These are phyloP conservation scores for Galerina marginata DNA, from an alignment of 768 basidiomycete species.

Conservation along the genomic window DNA sequence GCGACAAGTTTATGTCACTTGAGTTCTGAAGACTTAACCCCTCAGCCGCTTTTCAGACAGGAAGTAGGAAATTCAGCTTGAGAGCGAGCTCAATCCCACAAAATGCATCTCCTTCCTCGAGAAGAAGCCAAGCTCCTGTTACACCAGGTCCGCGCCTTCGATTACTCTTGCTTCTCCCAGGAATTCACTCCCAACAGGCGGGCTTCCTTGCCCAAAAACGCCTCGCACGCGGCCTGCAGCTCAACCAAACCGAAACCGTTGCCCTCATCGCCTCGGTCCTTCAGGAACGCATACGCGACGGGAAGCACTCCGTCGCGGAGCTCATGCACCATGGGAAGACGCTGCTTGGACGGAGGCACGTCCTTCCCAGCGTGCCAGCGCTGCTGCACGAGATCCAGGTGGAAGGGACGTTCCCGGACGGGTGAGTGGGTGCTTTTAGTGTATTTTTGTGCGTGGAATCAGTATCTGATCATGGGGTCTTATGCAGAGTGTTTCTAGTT, in stretches of 20 bases:
- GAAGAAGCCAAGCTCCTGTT: slow-evolving; percentile 79
- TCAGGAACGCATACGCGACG: slow-evolving; percentile 95
- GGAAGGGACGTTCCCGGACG: slow-evolving; percentile 90
- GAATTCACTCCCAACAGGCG: slow-evolving; percentile 46
- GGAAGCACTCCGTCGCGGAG: slow-evolving; percentile 79
- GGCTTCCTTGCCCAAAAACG: slow-evolving; percentile 94
- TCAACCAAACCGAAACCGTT: slow-evolving; percentile 88
- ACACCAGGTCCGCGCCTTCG: slow-evolving; percentile 54
- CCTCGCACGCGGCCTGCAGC: slow-evolving; percentile 87
- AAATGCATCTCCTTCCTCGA: slow-evolving; percentile 75
- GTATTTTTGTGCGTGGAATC: neutral
- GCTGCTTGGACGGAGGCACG: slow-evolving; percentile 87
- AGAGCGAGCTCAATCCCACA: neutral
- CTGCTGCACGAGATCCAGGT: slow-evolving; percentile 90
- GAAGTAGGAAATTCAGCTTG: too few relatives aligned
- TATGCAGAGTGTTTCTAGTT: slow-evolving; percentile 84
- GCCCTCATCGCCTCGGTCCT: slow-evolving; percentile 92
- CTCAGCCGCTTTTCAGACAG: too few relatives aligned
- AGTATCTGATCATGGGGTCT: neutral
- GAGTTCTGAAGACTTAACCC: neutral
- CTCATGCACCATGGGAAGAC: slow-evolving; percentile 95
- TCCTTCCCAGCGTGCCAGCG: slow-evolving; percentile 78
- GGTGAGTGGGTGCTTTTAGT: slow-evolving; percentile 48
- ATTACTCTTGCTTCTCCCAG: neutral
- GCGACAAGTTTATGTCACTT: neutral